Evolutionary conservation across 2,329 filamentous ascomycete species (phyloP).

Genomic region (Metarhizium guizhouense): DNA sequence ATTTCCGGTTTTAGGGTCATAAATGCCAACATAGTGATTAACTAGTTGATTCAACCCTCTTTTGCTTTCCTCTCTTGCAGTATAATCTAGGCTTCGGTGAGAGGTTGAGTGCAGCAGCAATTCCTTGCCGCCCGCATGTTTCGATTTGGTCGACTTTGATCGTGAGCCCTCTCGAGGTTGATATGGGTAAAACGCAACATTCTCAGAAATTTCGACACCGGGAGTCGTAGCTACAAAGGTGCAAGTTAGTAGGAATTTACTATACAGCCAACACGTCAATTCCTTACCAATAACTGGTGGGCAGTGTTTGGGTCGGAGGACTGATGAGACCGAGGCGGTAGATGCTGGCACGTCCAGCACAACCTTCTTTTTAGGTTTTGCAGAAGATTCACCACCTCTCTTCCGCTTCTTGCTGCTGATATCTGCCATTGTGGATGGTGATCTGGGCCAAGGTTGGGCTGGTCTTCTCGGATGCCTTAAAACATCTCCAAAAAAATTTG

Average conservation of each 20-base stretch:
- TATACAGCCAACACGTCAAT: not conserved
- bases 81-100: constrained; percentile 52
- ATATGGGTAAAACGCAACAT: constrained; percentile 39
- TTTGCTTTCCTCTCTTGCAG: constrained; percentile 38
- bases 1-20: constrained; percentile 49
- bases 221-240: constrained; percentile 21
- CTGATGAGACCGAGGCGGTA: constrained; percentile 35
- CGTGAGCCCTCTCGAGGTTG: constrained; percentile 26
- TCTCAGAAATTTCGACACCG: constrained; percentile 25
- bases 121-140: constrained; percentile 33
- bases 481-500: constrained; percentile 19
- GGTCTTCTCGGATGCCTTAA: constrained; percentile 10
- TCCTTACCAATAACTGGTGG: constrained; percentile 45
- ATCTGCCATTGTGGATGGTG: constrained; percentile 25
- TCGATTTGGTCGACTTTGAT: constrained; percentile 28
- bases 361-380: constrained; percentile 44
- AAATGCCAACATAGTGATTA: constrained; percentile 58
- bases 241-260: constrained; percentile 4
- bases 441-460: not conserved
- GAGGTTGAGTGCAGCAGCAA: constrained; percentile 48
- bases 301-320: constrained; percentile 35
- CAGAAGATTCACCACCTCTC: constrained; percentile 31
- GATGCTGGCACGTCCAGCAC: constrained; percentile 31
- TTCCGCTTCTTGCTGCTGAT: constrained; percentile 44
- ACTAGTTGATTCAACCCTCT: constrained; percentile 28